Percentiles rank a stretch among this genome's conserved stretches.
These are phyloP conservation scores for Geotrichum siamense DNA, from an alignment of 1,139 yeast species.

Conservation along the genomic window DNA sequence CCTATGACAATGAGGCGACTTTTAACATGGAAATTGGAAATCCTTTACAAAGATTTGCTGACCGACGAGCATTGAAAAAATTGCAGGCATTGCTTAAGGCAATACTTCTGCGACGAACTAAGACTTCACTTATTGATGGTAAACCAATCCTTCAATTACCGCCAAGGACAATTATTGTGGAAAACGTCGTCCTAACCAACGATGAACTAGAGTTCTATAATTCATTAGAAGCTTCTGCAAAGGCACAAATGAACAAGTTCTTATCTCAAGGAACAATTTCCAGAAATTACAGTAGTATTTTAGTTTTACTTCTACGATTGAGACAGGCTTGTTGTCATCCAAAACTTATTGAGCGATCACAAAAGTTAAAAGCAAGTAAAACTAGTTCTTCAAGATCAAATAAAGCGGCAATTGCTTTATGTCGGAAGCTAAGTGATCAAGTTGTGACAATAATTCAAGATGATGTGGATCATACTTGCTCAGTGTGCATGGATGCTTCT, in stretches of 20 bases:
- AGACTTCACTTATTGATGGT: slow-evolving; percentile 70
- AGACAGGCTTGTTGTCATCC: slow-evolving; percentile 91
- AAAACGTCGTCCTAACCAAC: slow-evolving; percentile 45
- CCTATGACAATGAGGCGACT: slow-evolving; percentile 41
- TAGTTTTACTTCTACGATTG: slow-evolving; percentile 67
- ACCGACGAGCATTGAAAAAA: slow-evolving; percentile 43
- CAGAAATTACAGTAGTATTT: slow-evolving; percentile 48
- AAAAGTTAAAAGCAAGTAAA: slow-evolving; percentile 15
- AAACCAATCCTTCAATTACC: slow-evolving; percentile 65
- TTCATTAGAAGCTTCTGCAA: slow-evolving; percentile 53
- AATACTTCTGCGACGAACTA: slow-evolving; percentile 71
- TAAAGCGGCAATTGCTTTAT: slow-evolving; percentile 21
- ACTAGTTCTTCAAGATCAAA: slow-evolving; percentile 16
- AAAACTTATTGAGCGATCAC: slow-evolving; percentile 64
- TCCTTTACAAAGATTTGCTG: slow-evolving; percentile 42
- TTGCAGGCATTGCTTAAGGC: slow-evolving; percentile 70
- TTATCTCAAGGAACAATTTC: slow-evolving; percentile 35
- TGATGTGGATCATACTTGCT: slow-evolving; percentile 47
- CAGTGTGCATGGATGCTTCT: slow-evolving; percentile 57
- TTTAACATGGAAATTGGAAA: slow-evolving; percentile 55
- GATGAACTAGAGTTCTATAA: slow-evolving; percentile 52
- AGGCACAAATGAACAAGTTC: slow-evolving; percentile 48
- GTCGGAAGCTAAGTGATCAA: slow-evolving; percentile 19
- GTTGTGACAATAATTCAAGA: slow-evolving; percentile 22
- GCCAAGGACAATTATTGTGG: slow-evolving; percentile 46